Base-by-base conservation (phyloP, 768 basidiomycete species). In the Pulveroboletus sp. region DNA sequence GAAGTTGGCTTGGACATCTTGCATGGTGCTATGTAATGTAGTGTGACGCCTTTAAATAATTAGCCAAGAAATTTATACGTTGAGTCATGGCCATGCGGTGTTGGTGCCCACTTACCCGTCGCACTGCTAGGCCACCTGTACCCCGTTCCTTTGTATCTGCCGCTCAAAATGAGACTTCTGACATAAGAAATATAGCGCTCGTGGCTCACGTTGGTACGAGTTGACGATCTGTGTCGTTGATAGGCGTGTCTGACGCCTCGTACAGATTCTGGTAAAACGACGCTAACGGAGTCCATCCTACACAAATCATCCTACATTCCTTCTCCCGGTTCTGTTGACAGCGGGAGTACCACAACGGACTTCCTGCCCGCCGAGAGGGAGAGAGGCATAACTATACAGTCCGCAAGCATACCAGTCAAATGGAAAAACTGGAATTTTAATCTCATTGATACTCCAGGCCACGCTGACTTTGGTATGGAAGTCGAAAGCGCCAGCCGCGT, bases 401-500 rank as follows among this genome's bases (percentile, higher is more conserved):
- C 90, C 19, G 92, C 91, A 12, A 92, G 90, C 69, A 90, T 94
- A 50, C 90, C 90, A 3, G 87, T 91, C 33, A 77, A 79, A 61
- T 92, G 90, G 90, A 85, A 84, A 63, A 67, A 84, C 45, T 90
- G 87, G 86, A 82, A 78, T 2, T 86, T 89, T 68, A 94, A 93
- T 62, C 78, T 94, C 38, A 84, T 94, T 39, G 92, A 94, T 60
- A 94, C 91, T 4, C 91, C 91, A 14, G 91, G 91, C 31, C 91
- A 94, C 69, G 92, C 90, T 5, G 91, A 94, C 65, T 94, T 94
- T 68, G 91, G 91, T n/a, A 93, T 94, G 90, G 91, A 94, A 61
- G 92, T 94, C 23, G 92, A 94, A 68, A 89, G 90, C 59, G 92
- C 92, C 8, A 93, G 90, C 60, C 82, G 91, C 24, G 86, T 94